Evolutionary conservation across 768 basidiomycete genomes (phyloP).

Genomic region (Termitomyces sp.): DNA sequence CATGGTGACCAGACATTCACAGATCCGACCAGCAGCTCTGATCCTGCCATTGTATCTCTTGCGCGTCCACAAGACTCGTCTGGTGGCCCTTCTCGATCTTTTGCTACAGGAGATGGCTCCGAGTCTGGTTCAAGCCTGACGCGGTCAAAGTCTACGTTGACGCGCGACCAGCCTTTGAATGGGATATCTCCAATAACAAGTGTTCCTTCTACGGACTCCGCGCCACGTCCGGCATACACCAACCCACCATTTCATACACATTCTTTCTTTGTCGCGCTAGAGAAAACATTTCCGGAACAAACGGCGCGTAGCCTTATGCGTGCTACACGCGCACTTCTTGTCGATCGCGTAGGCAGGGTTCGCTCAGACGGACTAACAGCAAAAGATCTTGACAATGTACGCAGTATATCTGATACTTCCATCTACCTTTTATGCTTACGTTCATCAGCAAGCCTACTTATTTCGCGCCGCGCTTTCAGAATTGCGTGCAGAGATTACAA

Average conservation of each 20-base stretch:
- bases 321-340: conserved; percentile 73
- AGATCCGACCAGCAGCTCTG: conserved; percentile 3
- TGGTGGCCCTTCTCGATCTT: conserved; percentile 1
- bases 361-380: conserved; percentile 63
- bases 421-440: not conserved
- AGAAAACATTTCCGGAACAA: conserved; percentile 67
- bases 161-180: conserved; percentile 10
- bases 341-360: conserved; percentile 70
- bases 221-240: conserved; percentile 37
- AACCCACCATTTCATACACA: conserved; percentile 83
- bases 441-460: conserved; percentile 82
- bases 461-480: conserved; percentile 93
- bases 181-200: conserved; percentile 9
- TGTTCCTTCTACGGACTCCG: conserved; percentile 16
- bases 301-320: conserved; percentile 80
- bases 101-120: conserved; percentile 4
- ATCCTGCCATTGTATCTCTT: conserved; percentile 6
- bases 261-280: conserved; percentile 64
- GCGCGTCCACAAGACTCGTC: conserved; percentile 11
- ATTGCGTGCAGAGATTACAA: conserved; percentile 78
- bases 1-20: conserved; percentile 11
- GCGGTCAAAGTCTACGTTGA: conserved; percentile 6
- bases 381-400: conserved; percentile 80
- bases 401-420: conserved; percentile 19
- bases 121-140: conserved; percentile 3